Evolutionary conservation across 208 protist species (phyloP).

Genomic region (Leishmania turanica): DNA sequence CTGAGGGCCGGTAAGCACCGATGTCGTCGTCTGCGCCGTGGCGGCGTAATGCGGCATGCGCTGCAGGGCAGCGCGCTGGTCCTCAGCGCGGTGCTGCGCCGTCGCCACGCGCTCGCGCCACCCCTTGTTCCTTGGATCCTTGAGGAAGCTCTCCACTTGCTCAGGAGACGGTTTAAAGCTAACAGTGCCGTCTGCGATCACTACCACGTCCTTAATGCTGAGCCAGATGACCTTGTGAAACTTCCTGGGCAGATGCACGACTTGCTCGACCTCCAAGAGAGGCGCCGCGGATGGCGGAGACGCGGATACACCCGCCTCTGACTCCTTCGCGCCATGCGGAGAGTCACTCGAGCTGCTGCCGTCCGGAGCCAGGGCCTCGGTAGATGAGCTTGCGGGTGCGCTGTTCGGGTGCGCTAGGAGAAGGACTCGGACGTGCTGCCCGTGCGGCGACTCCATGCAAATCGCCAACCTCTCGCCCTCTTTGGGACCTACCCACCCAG

Average conservation of each 20-base stretch:
- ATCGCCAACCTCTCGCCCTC: conserved; percentile 64
- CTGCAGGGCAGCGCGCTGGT: conserved; percentile 39
- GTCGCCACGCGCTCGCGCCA: conserved; percentile 44
- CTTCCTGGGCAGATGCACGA: conserved; percentile 79
- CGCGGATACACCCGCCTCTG: neutral
- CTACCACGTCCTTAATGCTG: conserved; percentile 72
- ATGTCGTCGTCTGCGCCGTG: conserved; percentile 58
- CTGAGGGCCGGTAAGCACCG: conserved; percentile 35
- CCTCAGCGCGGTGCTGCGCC: conserved; percentile 47
- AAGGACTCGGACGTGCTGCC: conserved; percentile 75
- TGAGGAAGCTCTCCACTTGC: conserved; percentile 70
- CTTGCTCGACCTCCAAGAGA: conserved; percentile 27
- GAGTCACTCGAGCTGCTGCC: neutral
- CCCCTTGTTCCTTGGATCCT: conserved; percentile 34
- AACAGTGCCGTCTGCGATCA: conserved; percentile 61
- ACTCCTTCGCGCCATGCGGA: neutral
- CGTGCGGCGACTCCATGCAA: conserved; percentile 68
- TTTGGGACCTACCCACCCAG: conserved; percentile 52
- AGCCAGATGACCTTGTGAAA: conserved; percentile 92
- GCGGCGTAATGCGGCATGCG: conserved; percentile 56
- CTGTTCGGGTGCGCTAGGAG: conserved; percentile 11
- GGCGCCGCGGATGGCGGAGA: neutral
- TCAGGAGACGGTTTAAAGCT: conserved; percentile 81
- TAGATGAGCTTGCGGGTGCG: neutral
- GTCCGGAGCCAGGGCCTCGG: neutral